These are phyloP conservation scores for Asterophora lycoperdoides DNA, from an alignment of 768 basidiomycete species.

Conservation along the genomic window DNA sequence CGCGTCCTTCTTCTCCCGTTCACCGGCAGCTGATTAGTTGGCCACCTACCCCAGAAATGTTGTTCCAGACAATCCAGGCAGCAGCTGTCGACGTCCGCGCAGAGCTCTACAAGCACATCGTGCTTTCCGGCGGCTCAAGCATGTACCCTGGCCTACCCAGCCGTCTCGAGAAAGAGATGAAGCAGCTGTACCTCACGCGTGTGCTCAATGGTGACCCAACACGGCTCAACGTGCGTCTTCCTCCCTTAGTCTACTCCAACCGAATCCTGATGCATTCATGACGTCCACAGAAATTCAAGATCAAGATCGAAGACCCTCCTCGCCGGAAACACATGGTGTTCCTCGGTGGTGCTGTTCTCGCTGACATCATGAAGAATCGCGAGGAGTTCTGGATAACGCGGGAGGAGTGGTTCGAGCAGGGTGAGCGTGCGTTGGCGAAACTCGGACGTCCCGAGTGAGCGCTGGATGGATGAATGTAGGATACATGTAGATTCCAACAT, in stretches of 20 bases:
- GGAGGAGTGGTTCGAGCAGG: slow-evolving; percentile 95
- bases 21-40: not conserved
- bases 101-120: slow-evolving; percentile 97
- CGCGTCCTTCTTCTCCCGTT: not conserved
- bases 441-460: slow-evolving; percentile 60
- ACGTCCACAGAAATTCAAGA: slow-evolving; percentile 89
- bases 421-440: slow-evolving; percentile 76
- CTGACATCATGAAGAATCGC: slow-evolving; percentile 96
- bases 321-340: slow-evolving; percentile 99
- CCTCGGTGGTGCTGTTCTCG: slow-evolving; percentile 96
- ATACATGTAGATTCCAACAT: too few species aligned
- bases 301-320: slow-evolving; percentile 96
- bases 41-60: slow-evolving; percentile 62
- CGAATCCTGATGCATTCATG: too few species aligned
- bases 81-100: slow-evolving; percentile 87
- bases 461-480: too few species aligned
- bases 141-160: slow-evolving; percentile 99
- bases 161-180: slow-evolving; percentile 98
- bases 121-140: slow-evolving; percentile 94
- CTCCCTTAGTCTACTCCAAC: not conserved
- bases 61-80: slow-evolving; percentile 91
- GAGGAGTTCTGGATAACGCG: slow-evolving; percentile 94
- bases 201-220: slow-evolving; percentile 81
- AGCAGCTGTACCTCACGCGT: slow-evolving; percentile 93
- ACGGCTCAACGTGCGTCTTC: slow-evolving; percentile 72